Base-by-base conservation (phyloP, 306 rosid species). In the Lablab purpureus region DNA sequence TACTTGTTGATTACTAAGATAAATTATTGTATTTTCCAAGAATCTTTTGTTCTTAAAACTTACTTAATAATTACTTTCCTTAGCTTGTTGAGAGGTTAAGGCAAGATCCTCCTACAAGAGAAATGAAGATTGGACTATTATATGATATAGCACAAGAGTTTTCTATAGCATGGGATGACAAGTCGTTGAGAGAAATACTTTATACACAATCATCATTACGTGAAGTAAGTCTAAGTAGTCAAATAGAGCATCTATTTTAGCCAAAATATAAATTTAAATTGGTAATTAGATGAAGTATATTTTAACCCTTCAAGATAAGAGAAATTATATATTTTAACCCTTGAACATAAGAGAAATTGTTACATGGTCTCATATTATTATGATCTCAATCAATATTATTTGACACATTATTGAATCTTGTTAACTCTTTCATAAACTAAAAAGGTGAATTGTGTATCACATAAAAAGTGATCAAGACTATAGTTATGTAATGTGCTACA, bases 101-200 rank as follows among this genome's bases (percentile, higher is more conserved):
- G 81, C 3, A 69, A 72, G 77, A 49, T 30, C 69, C 85, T 19
- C 85, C 85, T 18, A 46, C 94, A 1, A 89, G 80, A 67, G 96
- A 91, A 77, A 83, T 67, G 87, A 93, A 88, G 91, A 83, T 91
- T 71, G 88, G 71, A 75, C 49, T 90, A 13, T 63, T 93, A 84
- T 74, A 91, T 49, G 92, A 93, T 40, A 82, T 95, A 70, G 93
- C 97, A 10, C 80, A 76, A 51, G 98, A 93, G 32, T 82, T 80
- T 32, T 88, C 91, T 63, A 79, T 95, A 47, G 79, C 81, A 22
- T 95, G 98, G 99, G 83, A 91, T 74, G 83, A 87, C 54, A 87
- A 82, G 75, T 84, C 89, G 79, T 50, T 91, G 77, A 92, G 87
- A 65, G 86, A 87, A 47, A 76, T 55, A 46, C 83, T 87, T 58